A percentile compares a stretch with the other conserved stretches of the same genome.
phyloP scores from a whole-genome alignment of 148 eudicot genomes.

The Polygonum maritimum region DNA sequence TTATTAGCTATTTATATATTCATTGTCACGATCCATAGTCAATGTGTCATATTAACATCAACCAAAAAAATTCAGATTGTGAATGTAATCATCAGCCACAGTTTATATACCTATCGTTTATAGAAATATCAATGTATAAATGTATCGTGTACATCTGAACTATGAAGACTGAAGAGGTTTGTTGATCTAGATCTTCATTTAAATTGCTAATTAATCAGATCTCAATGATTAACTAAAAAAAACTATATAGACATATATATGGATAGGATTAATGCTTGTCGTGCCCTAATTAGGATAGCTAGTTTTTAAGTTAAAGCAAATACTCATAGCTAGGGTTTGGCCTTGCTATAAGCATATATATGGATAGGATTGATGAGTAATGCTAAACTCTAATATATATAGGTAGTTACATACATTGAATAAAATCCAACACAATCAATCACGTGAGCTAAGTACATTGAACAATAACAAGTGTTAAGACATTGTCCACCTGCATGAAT shows the following conservation, averaged over 20 bases:
- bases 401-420: not conserved
- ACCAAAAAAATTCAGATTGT: not conserved
- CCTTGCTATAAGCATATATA: not conserved
- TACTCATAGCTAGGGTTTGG: not conserved
- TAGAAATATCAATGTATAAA: too few relatives aligned
- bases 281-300: not conserved
- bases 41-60: not conserved
- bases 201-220: too few relatives aligned
- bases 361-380: too few relatives aligned
- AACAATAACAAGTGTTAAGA: not conserved
- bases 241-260: not conserved
- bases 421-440: not conserved
- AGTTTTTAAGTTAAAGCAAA: not conserved
- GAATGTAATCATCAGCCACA: not conserved
- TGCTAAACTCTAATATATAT: too few relatives aligned
- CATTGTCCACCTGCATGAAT: slow-evolving; percentile 1
- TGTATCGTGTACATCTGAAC: too few relatives aligned
- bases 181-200: too few relatives aligned
- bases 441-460: not conserved
- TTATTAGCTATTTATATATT: not conserved
- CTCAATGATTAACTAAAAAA: too few relatives aligned
- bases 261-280: not conserved
- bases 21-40: not conserved
- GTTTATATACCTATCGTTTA: too few relatives aligned
- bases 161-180: too few relatives aligned